A percentile compares a stretch with the other conserved stretches of the same genome.
phyloP scores from a whole-genome alignment of 169 alveolate species.

The Perkinsus olseni region DNA sequence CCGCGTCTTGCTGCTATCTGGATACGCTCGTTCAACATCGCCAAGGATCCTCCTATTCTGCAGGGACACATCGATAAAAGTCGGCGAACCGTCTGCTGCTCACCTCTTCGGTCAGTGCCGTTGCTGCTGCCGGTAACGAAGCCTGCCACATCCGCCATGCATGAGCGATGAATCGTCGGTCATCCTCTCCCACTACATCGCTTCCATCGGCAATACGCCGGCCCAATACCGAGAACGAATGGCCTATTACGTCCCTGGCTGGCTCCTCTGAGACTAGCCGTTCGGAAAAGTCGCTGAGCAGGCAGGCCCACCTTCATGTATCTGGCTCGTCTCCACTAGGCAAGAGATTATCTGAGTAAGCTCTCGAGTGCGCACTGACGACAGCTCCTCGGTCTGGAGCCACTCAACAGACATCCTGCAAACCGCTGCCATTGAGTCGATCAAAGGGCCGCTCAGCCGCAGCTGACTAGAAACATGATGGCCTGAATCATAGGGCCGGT shows the following conservation, averaged over 20 bases:
- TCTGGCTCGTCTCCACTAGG: too few relatives aligned
- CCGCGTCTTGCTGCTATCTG: neutral
- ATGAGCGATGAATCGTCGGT: neutral
- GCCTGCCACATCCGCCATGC: neutral
- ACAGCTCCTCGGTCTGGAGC: neutral
- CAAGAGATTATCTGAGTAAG: too few relatives aligned
- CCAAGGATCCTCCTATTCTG: neutral
- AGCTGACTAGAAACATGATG: neutral
- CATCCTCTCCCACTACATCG: neutral
- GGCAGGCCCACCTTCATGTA: too few relatives aligned
- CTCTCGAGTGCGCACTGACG: too few relatives aligned
- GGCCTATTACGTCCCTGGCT: too few relatives aligned
- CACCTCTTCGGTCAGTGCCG: neutral
- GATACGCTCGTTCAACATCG: neutral
- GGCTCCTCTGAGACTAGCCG: too few relatives aligned
- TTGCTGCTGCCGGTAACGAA: neutral
- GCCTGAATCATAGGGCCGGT: neutral
- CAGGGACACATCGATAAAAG: neutral
- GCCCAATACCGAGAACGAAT: neutral
- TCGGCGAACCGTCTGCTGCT: neutral
- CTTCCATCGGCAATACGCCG: neutral
- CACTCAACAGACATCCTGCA: neutral
- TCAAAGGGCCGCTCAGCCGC: neutral
- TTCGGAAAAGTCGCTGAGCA: too few relatives aligned
- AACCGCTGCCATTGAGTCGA: neutral